These are phyloP conservation scores for Chrysoporthe cubensis DNA, from an alignment of 2,329 filamentous ascomycete genomes.

Conservation along the genomic window DNA sequence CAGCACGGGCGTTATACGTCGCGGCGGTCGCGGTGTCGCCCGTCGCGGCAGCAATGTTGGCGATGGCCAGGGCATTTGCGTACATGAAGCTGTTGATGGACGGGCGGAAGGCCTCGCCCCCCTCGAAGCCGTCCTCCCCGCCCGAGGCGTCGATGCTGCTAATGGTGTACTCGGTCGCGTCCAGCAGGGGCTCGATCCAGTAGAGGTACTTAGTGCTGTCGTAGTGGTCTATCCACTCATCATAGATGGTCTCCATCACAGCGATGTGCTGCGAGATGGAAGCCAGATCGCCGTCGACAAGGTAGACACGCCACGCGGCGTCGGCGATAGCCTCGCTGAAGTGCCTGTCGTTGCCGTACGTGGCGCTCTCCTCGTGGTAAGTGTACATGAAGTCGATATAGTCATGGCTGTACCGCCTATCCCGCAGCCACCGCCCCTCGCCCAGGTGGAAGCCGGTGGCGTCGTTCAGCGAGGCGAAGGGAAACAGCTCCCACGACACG, in stretches of 20 bases:
- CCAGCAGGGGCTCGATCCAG: slow-evolving; percentile 46
- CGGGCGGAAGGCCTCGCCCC: slow-evolving; percentile 46
- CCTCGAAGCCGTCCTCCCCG: slow-evolving; percentile 45
- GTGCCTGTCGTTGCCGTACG: slow-evolving; percentile 42
- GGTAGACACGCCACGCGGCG: slow-evolving; percentile 43
- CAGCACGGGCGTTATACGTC: slow-evolving; percentile 37
- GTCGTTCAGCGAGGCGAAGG: slow-evolving; percentile 48
- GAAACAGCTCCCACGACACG: slow-evolving; percentile 46
- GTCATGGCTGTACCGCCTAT: slow-evolving; percentile 48
- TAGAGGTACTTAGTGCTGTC: slow-evolving; percentile 46
- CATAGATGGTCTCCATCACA: slow-evolving; percentile 42
- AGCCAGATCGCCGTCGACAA: slow-evolving; percentile 45
- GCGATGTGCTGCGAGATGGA: slow-evolving; percentile 39
- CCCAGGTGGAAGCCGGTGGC: slow-evolving; percentile 48
- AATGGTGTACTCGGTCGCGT: slow-evolving; percentile 51
- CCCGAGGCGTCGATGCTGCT: slow-evolving; percentile 46
- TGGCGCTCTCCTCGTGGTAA: slow-evolving; percentile 33
- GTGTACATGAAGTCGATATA: slow-evolving; percentile 47
- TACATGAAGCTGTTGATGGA: slow-evolving; percentile 50
- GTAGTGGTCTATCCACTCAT: slow-evolving; percentile 43
- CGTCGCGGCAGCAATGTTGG: slow-evolving; percentile 41
- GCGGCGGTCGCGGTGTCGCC: slow-evolving; percentile 32
- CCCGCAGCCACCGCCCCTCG: slow-evolving; percentile 49
- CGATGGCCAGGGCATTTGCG: slow-evolving; percentile 47
- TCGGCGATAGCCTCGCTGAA: slow-evolving; percentile 49